Conservation (phyloP, 345 rosid genomes). For the Camelina sativa region DNA sequence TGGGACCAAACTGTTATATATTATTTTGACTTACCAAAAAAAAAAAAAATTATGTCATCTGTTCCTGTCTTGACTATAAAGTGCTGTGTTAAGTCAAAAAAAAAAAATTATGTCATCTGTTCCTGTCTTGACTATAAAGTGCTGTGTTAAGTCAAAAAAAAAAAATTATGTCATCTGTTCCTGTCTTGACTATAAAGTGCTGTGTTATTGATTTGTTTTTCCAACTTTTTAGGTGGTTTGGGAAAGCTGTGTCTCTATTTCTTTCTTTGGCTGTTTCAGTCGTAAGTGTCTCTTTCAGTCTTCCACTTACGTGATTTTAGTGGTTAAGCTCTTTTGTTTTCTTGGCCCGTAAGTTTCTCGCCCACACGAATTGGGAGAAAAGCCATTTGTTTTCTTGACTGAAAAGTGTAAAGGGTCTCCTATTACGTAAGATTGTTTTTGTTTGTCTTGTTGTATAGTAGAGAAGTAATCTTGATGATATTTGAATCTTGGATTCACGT, state of each 20-base stretch:
- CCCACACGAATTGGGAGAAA: constrained; percentile 11
- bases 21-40: not conserved
- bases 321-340: constrained; percentile 26
- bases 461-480: not conserved
- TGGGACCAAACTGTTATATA: constrained; percentile 34
- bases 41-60: not conserved
- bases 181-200: constrained; percentile 24
- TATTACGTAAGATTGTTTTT: constrained; percentile 29
- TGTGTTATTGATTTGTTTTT: not conserved
- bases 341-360: constrained; percentile 24
- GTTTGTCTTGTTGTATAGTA: constrained; percentile 14
- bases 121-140: constrained; percentile 28
- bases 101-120: not conserved
- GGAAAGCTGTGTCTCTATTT: constrained; percentile 14
- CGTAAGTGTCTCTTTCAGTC: constrained; percentile 21
- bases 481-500: not conserved
- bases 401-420: not conserved
- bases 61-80: constrained; percentile 26
- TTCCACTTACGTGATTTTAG: constrained; percentile 22
- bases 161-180: not conserved
- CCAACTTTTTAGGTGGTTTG: constrained; percentile 35
- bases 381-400: constrained; percentile 36
- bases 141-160: too few relatives aligned
- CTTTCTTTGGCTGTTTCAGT: constrained; percentile 19
- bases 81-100: not conserved